Base-by-base conservation (phyloP, 2,329 filamentous ascomycete genomes). In the Rhynchosporium graminicola region DNA sequence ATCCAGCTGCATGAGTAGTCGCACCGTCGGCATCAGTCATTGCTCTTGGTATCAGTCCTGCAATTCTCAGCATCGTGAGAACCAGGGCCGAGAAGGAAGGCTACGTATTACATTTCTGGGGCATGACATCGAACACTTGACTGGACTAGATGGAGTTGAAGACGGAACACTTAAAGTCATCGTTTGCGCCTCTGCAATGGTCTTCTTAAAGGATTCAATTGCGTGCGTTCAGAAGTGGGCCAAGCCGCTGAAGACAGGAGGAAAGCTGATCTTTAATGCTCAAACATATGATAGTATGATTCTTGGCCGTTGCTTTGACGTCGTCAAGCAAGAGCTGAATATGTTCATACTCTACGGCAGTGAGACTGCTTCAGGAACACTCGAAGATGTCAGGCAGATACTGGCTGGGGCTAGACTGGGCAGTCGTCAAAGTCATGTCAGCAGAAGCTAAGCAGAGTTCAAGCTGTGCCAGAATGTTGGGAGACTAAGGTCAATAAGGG, bases 181-280 rank as follows among this genome's bases (percentile, higher is more conserved):
- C n/a, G 60, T 59, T 26, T 65, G 61, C 46, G 62, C 61, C 10
- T 58, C 60, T 26, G 67, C 64, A 28, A 57, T 65, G 12, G 60
- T 65, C 1, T 28, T 68, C 3, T 4, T 69, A 2, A 50, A 65
- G 31, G 60, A 66, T 45, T 55, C 61, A 3, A 28, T 26, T 9
- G 47, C 46, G 13, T 63, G 58, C 36, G 59, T 69, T 3, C 62
- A 65, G 31, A 36, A 57, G 28, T 67, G 64, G 65, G 61, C 59
- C n/a, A 64, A 55, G 40, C 48, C 63, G 20, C 56, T 70, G 31
- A 70, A 67, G 40, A 46, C 42, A 8, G 65, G 60, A 31, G 65
- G 62, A 4, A 60, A 48, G 50, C 40, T 67, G 38, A 67, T 69
- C 12, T 63, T 65, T 42, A 61, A 68, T 57, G 59, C 63, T 9